These are phyloP conservation scores for Begonia fuchsioides DNA, from an alignment of 306 rosid species.

Conservation along the genomic window DNA sequence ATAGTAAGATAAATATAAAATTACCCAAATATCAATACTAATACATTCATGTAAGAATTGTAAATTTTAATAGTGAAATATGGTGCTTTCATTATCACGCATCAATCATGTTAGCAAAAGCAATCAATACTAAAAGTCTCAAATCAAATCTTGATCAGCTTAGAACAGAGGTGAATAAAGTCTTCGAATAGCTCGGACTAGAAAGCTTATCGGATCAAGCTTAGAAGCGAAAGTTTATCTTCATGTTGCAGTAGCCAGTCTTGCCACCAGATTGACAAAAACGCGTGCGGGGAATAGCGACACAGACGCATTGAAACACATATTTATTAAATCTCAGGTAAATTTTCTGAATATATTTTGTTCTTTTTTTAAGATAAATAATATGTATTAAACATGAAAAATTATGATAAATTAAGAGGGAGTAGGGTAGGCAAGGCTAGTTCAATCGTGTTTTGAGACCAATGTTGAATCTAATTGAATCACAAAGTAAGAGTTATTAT, in stretches of 20 bases:
- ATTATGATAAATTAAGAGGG: not conserved
- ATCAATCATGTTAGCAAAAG: too few relatives aligned
- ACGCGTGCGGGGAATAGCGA: slow-evolving; percentile 46
- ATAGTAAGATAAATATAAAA: too few relatives aligned
- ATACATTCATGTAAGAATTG: too few relatives aligned
- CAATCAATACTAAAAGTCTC: too few relatives aligned
- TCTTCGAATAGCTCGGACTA: slow-evolving; percentile 74
- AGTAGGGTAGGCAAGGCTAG: not conserved
- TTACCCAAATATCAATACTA: too few relatives aligned
- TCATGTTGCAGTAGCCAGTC: slow-evolving; percentile 31
- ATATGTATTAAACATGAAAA: too few relatives aligned
- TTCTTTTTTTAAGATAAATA: not conserved
- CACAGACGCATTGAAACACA: slow-evolving; percentile 54
- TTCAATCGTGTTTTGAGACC: not conserved
- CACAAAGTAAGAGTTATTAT: too few relatives aligned
- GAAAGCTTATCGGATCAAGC: slow-evolving; percentile 74
- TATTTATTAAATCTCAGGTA: slow-evolving; percentile 93
- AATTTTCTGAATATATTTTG: not conserved
- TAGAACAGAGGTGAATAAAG: slow-evolving; percentile 84
- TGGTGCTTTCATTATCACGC: too few relatives aligned
- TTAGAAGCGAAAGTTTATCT: slow-evolving; percentile 86
- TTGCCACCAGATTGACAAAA: slow-evolving; percentile 53
- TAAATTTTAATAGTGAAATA: too few relatives aligned
- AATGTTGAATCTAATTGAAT: too few relatives aligned
- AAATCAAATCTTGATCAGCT: slow-evolving; percentile 36